phyloP scores from a whole-genome alignment of 164 flowering plant genomes.

The Dillenia suffruticosa region DNA sequence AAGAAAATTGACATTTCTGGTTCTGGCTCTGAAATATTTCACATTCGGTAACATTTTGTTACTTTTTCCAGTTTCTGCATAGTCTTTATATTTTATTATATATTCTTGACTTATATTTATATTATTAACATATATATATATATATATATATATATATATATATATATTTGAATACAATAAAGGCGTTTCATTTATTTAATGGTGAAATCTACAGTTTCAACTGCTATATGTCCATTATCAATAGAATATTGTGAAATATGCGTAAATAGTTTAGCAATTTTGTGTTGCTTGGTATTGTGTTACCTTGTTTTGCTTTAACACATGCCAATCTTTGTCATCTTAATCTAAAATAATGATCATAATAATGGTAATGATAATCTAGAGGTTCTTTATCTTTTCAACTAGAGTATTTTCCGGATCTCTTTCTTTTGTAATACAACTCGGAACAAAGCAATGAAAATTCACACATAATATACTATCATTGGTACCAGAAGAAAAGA shows the following conservation, averaged over 20 bases:
- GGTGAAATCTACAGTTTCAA: constrained; percentile 19
- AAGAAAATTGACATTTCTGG: not conserved
- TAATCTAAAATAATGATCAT: no score
- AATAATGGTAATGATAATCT: no score
- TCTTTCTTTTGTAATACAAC: no score
- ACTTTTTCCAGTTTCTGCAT: constrained; percentile 1
- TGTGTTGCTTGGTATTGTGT: constrained; percentile 6
- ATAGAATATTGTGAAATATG: constrained; percentile 1
- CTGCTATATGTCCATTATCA: not conserved
- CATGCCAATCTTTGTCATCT: not conserved
- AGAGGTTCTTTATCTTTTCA: no score
- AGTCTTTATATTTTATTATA: not conserved
- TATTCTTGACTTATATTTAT: not conserved
- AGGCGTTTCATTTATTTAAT: not conserved
- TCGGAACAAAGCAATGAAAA: no score
- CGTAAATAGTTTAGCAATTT: constrained; percentile 4
- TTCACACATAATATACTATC: no score
- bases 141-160: no score
- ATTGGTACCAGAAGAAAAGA: no score
- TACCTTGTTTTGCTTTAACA: not conserved
- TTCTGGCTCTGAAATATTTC: constrained; percentile 8
- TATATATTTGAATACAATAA: no score
- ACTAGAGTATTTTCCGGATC: no score
- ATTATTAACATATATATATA: not conserved
- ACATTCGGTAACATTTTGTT: constrained; percentile 10